Base-by-base conservation (phyloP, 73 alveolate species). In the Tetrahymena thermophila region DNA sequence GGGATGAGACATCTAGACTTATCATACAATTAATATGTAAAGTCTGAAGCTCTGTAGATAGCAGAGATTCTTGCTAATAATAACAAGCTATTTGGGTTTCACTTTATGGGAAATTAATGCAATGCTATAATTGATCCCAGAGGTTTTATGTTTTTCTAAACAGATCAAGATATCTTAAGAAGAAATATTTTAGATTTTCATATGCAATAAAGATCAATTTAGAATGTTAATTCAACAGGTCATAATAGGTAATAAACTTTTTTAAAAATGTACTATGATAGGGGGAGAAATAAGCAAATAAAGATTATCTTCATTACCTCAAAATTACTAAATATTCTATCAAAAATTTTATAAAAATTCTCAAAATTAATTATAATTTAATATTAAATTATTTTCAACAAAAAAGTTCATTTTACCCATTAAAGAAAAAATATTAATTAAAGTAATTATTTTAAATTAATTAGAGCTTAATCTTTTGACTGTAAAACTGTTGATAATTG, bases 1-100 rank as follows among this genome's bases (percentile, higher is more conserved):
- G 97, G 94, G 44, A 31, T 95, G 40, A 95, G 93, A 85, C 97
- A 95, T 95, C 55, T 95, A 85, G 97, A 95, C n/a, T 42, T 95
- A 31, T 95, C 97, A 44, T 57, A 95, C 43, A 95, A 95, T 50
- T 94, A 94, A 10, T 95, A 50, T 89, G 58, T 35, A 34, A 94
- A 95, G 31, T 93, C 94, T n/a, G 55, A 95, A 34, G 93, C 97
- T 4, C 14, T 95, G 35, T 57, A 85, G 44, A 95, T 95, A 9
- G 44, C 93, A 55, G 94, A 85, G 23, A 95, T 94, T 4, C 85
- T 95, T 16, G 93, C 84, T 34, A 43, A 37, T 31, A 95, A 95
- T 89, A 25, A 85, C 42, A 85, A 95, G 34, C 93, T 95, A 17
- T 95, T 85, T 95, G 97, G 97, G 43, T 95, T 95, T 89, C 97